These are phyloP conservation scores for Venturia aucupariae DNA, from an alignment of 2,329 filamentous ascomycete species.

Conservation along the genomic window DNA sequence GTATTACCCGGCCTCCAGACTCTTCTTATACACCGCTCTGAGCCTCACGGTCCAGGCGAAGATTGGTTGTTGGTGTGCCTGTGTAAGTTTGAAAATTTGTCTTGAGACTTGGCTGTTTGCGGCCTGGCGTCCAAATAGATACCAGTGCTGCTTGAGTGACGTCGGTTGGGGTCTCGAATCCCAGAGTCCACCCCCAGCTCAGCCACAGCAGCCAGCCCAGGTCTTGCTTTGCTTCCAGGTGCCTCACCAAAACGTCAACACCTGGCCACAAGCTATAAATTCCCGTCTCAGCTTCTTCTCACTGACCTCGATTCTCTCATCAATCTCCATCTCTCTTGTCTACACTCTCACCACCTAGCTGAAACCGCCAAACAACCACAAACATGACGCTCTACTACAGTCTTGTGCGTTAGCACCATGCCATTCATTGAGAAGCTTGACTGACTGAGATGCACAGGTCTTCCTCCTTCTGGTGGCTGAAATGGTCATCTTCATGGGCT, in stretches of 20 bases:
- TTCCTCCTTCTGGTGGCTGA: conserved; percentile 74
- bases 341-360: conserved; percentile 1
- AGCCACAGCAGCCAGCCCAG: not conserved
- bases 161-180: no score
- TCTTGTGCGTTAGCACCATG: conserved; percentile 39
- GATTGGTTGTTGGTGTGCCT: not conserved
- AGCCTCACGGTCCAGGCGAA: not conserved
- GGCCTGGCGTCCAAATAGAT: not conserved
- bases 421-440: not conserved
- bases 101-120: not conserved
- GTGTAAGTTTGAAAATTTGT: not conserved
- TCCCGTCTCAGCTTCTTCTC: not conserved
- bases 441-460: conserved; percentile 45
- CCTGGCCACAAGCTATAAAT: conserved; percentile 4
- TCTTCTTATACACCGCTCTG: not conserved
- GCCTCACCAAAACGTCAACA: not conserved
- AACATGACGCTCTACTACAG: conserved; percentile 64
- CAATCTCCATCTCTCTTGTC: conserved; percentile 2
- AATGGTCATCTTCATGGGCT: conserved; percentile 71
- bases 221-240: not conserved
- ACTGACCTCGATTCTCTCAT: not conserved
- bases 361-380: conserved; percentile 21
- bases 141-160: not conserved
- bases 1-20: not conserved
- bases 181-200: no score